Conservation (phyloP, 805 yeast species). For the Sungouiella blattae region DNA sequence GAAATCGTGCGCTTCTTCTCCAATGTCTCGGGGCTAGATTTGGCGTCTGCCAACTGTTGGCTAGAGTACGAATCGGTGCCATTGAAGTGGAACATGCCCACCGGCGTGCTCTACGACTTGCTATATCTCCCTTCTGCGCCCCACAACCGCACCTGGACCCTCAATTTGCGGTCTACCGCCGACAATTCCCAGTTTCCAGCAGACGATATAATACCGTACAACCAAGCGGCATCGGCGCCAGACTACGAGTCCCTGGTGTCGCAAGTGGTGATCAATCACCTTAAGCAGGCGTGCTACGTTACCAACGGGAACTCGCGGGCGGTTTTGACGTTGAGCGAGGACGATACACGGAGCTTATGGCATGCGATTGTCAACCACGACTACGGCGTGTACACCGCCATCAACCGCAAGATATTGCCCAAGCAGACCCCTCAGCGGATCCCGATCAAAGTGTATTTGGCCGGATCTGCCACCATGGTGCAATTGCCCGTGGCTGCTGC, state of each 20-base stretch:
- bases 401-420: constrained; percentile 21
- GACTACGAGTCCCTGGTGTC: constrained; percentile 33
- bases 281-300: constrained; percentile 79
- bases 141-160: constrained; percentile 49
- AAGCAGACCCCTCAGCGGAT: constrained; percentile 26
- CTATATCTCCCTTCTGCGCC: constrained; percentile 37
- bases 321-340: constrained; percentile 72
- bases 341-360: constrained; percentile 60
- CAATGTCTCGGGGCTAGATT: constrained; percentile 9
- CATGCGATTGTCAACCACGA: constrained; percentile 39
- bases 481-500: constrained; percentile 25
- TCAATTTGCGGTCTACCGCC: constrained; percentile 13
- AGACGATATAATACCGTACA: constrained; percentile 29
- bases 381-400: constrained; percentile 20
- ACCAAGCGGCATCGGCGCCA: constrained; percentile 6
- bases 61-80: constrained; percentile 63
- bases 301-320: constrained; percentile 74
- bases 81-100: constrained; percentile 72
- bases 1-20: constrained; percentile 37
- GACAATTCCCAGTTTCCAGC: constrained; percentile 22
- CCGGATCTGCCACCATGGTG: constrained; percentile 33
- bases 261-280: constrained; percentile 66
- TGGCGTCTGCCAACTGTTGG: constrained; percentile 44
- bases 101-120: constrained; percentile 64
- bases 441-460: constrained; percentile 48